Evolutionary conservation across 2,329 filamentous ascomycete species (phyloP).

Genomic region (Pseudophaeomoniella oleicola): DNA sequence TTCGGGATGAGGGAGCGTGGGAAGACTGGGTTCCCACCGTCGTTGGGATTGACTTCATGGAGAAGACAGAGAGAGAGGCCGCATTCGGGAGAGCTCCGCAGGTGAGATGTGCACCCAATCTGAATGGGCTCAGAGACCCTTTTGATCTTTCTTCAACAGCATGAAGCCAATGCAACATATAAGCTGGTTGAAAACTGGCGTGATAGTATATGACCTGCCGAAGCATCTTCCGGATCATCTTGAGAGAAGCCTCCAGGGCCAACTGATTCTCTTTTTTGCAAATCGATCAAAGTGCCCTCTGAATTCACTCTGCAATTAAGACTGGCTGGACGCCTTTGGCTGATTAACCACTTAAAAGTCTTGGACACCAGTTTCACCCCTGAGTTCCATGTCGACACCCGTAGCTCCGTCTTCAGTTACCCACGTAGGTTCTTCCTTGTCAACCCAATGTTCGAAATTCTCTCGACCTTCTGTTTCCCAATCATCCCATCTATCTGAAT

Average conservation of each 20-base stretch:
- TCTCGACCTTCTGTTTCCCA: conserved; percentile 44
- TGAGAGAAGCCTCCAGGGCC: too few species aligned
- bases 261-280: too few species aligned
- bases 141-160: too few species aligned
- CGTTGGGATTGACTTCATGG: conserved; percentile 16
- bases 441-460: conserved; percentile 63
- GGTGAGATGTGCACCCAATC: conserved; percentile 15
- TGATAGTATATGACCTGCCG: too few species aligned
- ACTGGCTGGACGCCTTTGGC: too few species aligned
- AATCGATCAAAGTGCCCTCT: too few species aligned
- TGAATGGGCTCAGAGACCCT: conserved; percentile 14
- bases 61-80: conserved; percentile 11
- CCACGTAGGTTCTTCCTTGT: conserved; percentile 61
- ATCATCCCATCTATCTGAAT: conserved; percentile 58
- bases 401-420: conserved; percentile 30
- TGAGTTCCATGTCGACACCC: conserved; percentile 14
- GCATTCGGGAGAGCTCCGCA: conserved; percentile 15
- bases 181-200: too few species aligned
- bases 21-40: conserved; percentile 12
- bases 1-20: conserved; percentile 12
- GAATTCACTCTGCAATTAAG: too few species aligned
- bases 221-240: too few species aligned
- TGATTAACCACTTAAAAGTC: conserved; percentile 42
- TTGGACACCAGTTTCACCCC: conserved; percentile 56
- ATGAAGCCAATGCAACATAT: too few species aligned